phyloP scores from a whole-genome alignment of 1,139 yeast genomes.

The Suhomyces kunorum region DNA sequence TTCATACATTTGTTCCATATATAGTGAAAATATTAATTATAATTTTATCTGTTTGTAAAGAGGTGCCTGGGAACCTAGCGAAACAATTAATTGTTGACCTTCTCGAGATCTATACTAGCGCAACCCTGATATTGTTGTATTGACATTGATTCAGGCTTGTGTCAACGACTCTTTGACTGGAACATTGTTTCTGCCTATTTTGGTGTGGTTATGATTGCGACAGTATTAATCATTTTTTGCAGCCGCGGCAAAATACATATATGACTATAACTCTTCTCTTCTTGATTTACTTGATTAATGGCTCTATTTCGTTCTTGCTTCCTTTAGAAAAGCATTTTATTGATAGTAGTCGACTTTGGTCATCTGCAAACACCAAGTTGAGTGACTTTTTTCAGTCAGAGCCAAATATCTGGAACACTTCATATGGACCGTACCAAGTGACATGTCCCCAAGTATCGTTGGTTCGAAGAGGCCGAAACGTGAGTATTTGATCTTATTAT shows the following conservation, averaged over 20 bases:
- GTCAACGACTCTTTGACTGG: no score
- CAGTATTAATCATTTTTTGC: no score
- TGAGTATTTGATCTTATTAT: slow-evolving; percentile 20
- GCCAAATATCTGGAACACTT: slow-evolving; percentile 9
- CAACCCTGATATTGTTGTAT: no score
- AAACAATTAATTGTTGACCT: no score
- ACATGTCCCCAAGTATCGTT: slow-evolving; percentile 41
- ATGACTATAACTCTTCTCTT: background rate
- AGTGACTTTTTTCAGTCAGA: background rate
- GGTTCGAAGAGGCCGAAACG: slow-evolving; percentile 41
- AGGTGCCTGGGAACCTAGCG: no score
- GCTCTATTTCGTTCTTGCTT: background rate
- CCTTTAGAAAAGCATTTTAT: no score
- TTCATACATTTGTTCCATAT: slow-evolving; percentile 13
- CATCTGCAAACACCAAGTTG: background rate
- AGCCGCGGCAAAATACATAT: background rate
- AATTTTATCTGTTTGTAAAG: slow-evolving; percentile 3
- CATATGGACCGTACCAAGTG: slow-evolving; percentile 44
- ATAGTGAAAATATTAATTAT: slow-evolving; percentile 14
- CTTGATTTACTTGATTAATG: background rate
- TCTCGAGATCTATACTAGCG: no score
- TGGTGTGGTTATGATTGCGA: no score
- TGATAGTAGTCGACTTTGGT: background rate
- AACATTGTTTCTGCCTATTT: no score
- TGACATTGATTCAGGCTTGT: no score